Conservation (phyloP, 2,329 filamentous ascomycete species). For the Myriangium duriaei region DNA sequence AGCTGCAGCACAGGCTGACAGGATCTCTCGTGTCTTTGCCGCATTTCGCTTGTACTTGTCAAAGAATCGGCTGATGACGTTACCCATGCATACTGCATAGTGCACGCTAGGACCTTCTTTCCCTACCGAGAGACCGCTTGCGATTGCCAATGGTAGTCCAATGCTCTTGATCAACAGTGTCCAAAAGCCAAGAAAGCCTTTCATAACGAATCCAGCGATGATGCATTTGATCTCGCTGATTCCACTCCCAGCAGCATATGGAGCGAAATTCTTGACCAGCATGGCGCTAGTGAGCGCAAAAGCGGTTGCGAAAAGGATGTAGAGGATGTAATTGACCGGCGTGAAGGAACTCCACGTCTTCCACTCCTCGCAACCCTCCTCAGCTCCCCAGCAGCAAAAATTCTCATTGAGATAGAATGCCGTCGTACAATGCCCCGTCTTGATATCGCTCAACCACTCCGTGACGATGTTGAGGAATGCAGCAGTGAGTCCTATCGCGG, state of each 20-base stretch:
- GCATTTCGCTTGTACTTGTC: constrained; percentile 85
- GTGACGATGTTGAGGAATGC: constrained; percentile 90
- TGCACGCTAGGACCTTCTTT: constrained; percentile 99
- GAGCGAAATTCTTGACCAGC: constrained; percentile 81
- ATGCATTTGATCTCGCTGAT: constrained; percentile 99
- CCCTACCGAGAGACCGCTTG: constrained; percentile 83
- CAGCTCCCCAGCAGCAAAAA: constrained; percentile 96
- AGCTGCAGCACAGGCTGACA: constrained; percentile 87
- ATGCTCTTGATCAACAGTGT: constrained; percentile 91
- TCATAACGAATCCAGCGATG: constrained; percentile 98
- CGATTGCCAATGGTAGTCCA: constrained; percentile 80
- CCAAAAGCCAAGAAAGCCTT: constrained; percentile 85
- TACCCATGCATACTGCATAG: constrained; percentile 94
- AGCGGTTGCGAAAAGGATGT: constrained; percentile 63
- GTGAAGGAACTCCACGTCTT: constrained; percentile 71
- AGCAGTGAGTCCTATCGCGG: constrained; percentile 86
- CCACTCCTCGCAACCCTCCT: constrained; percentile 81
- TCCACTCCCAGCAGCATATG: constrained; percentile 89
- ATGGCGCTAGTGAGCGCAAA: constrained; percentile 75
- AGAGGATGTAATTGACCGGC: constrained; percentile 73
- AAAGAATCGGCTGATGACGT: constrained; percentile 88
- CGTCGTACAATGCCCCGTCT: constrained; percentile 88
- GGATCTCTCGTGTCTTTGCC: constrained; percentile 85
- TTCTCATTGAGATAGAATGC: constrained; percentile 94
- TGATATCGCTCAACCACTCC: constrained; percentile 93